Evolutionary conservation across 768 basidiomycete species (phyloP), one percentile per base, ranked within the genome.

Genomic region (Boletus sp.): DNA sequence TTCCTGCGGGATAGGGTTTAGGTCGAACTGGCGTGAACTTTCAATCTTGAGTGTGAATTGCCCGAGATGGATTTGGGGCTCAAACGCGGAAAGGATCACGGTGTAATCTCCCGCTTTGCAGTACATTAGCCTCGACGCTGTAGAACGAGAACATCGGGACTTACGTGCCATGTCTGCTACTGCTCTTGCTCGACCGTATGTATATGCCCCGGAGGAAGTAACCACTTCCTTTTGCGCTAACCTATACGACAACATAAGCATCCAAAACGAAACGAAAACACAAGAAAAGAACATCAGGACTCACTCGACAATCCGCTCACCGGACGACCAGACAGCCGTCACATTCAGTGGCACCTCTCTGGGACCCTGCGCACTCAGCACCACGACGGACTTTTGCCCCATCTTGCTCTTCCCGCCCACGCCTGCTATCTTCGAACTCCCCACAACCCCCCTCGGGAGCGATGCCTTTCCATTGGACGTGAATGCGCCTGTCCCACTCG

Each of bases 81-180:
- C 86, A 65, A 94, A 97, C 0, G 90, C 78, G 1, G 96, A 98
- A 8, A 90, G 76, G n/a, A 93, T 77, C 23, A 97, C 57, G 0
- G 87, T 93, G 62, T 93, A 97, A 46, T 85, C 80, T 0, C 93
- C 94, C 53, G 71, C 71, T 70, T 53, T 49, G 14, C 32, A 38
- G 19, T 32, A 8, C n/a, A 21, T 65, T 14, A 61, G 8, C 9
- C 27, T 46, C 21, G 25, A 29, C 0, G 9, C 10, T 3, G 33
- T 2, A 10, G 35, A 51, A 29, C 27, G 43, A 9, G 21, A 3
- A 38, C 44, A 21, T 45, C 3, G 29, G 13, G 30, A 67, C 72
- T 60, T 62, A 90, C 93, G 72, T 30, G 77, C 64, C 4, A 93
- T 64, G 38, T 77, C 74, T 33, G 77, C 76, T n/a, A 69, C 66